phyloP scores from a whole-genome alignment of 495 filamentous ascomycete species.

The Xylaria curta region DNA sequence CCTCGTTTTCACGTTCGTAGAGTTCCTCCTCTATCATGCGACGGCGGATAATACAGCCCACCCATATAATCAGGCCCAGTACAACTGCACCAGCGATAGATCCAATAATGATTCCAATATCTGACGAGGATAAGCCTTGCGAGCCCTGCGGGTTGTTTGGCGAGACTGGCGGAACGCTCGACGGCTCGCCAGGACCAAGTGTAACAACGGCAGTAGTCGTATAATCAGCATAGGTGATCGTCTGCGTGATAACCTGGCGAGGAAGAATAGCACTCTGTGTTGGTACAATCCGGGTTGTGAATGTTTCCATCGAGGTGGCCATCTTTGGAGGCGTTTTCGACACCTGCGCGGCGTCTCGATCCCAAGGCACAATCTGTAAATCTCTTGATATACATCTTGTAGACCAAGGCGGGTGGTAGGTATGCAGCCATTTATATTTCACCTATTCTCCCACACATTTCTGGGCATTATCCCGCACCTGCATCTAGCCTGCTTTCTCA shows the following conservation, averaged over 20 bases:
- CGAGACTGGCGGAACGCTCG: slow-evolving; percentile 26
- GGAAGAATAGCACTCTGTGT: slow-evolving; percentile 9
- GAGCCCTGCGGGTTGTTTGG: slow-evolving; percentile 32
- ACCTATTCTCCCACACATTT: not conserved
- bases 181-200: slow-evolving; percentile 32
- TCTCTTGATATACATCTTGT: not conserved
- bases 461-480: not conserved
- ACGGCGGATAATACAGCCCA: slow-evolving; percentile 31
- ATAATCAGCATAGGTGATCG: slow-evolving; percentile 35
- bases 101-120: slow-evolving; percentile 40
- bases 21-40: slow-evolving; percentile 26
- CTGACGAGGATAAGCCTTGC: slow-evolving; percentile 26
- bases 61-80: slow-evolving; percentile 37
- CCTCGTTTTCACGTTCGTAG: slow-evolving; percentile 26
- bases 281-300: not conserved
- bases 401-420: not conserved
- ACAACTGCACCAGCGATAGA: slow-evolving; percentile 33
- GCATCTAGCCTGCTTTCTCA: slow-evolving; percentile 6
- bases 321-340: slow-evolving; percentile 13
- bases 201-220: slow-evolving; percentile 39
- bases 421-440: slow-evolving; percentile 15
- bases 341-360: slow-evolving; percentile 3
- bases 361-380: not conserved
- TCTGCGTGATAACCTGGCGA: slow-evolving; percentile 39
- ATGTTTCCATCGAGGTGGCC: not conserved